Percentiles rank a stretch among this genome's conserved stretches.
These are phyloP conservation scores for Euphorbia schlechtendalii DNA, from an alignment of 441 rosid genomes.

Conservation along the genomic window DNA sequence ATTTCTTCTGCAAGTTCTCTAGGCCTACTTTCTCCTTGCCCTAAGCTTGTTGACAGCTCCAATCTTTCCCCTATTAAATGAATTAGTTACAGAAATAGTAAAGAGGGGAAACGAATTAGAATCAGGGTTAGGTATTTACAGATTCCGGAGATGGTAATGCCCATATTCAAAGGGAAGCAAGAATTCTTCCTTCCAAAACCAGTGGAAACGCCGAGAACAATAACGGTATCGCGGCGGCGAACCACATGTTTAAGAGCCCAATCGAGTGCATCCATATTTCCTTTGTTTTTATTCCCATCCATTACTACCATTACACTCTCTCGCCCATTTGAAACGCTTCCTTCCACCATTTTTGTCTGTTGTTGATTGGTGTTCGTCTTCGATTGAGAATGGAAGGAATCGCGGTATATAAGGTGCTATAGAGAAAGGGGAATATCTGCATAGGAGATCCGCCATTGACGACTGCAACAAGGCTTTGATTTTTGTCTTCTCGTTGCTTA, in stretches of 20 bases:
- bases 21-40: slow-evolving; percentile 33
- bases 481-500: slow-evolving; percentile 14
- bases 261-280: slow-evolving; percentile 32
- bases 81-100: no score
- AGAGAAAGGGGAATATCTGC: background rate
- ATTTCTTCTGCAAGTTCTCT: slow-evolving; percentile 41
- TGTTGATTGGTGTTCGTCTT: no score
- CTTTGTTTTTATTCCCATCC: slow-evolving; percentile 33
- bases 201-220: slow-evolving; percentile 35
- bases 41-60: slow-evolving; percentile 29
- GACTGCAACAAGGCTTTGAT: slow-evolving; percentile 12
- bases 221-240: slow-evolving; percentile 30
- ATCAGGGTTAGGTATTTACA: slow-evolving; percentile 11
- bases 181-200: slow-evolving; percentile 28
- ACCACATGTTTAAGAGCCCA: slow-evolving; percentile 47
- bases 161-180: slow-evolving; percentile 35
- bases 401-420: no score
- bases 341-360: slow-evolving; percentile 12
- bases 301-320: slow-evolving; percentile 42
- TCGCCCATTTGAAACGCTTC: background rate
- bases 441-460: slow-evolving; percentile 10
- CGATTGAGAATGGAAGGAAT: no score
- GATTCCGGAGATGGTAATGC: slow-evolving; percentile 30
- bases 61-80: slow-evolving; percentile 33
- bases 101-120: no score